A percentile compares a stretch with the other conserved stretches of the same genome.
Evolutionary conservation across 306 rosid genomes (phyloP).

Genomic region (Cucurbita moschata): DNA sequence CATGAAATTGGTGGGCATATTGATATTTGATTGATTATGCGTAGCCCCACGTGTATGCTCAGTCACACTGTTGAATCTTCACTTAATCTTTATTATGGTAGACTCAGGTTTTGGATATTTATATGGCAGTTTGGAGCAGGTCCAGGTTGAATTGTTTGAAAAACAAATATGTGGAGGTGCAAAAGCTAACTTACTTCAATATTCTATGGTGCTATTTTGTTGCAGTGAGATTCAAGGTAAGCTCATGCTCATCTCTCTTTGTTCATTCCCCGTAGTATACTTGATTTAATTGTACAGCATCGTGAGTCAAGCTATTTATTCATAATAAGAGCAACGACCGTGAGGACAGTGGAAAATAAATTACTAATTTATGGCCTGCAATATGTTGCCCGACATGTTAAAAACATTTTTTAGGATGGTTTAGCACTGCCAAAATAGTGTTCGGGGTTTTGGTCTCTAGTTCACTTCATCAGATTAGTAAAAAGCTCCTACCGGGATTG

Average conservation of each 20-base stretch:
- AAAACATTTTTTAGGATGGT: background rate
- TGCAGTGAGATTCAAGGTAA: conserved; percentile 42
- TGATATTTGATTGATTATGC: background rate
- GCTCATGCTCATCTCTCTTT: background rate
- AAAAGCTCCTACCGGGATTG: background rate
- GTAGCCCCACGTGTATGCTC: background rate
- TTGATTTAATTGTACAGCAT: background rate
- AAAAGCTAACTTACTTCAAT: conserved; percentile 70
- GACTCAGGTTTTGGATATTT: conserved; percentile 67
- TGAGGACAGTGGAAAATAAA: background rate
- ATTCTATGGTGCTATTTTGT: conserved; percentile 58
- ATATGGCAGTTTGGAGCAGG: conserved; percentile 99
- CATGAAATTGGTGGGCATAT: background rate
- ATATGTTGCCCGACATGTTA: background rate
- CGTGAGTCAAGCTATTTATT: background rate
- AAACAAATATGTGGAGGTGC: conserved; percentile 65
- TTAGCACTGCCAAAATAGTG: background rate
- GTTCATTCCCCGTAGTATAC: background rate
- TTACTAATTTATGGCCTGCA: background rate
- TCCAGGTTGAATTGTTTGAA: conserved; percentile 80
- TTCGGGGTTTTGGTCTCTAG: background rate
- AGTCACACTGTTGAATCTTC: background rate
- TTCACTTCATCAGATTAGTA: background rate
- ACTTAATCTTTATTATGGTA: conserved; percentile 25
- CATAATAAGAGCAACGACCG: background rate